phyloP scores from a whole-genome alignment of 345 rosid genomes.

The Eutrema japonicum region DNA sequence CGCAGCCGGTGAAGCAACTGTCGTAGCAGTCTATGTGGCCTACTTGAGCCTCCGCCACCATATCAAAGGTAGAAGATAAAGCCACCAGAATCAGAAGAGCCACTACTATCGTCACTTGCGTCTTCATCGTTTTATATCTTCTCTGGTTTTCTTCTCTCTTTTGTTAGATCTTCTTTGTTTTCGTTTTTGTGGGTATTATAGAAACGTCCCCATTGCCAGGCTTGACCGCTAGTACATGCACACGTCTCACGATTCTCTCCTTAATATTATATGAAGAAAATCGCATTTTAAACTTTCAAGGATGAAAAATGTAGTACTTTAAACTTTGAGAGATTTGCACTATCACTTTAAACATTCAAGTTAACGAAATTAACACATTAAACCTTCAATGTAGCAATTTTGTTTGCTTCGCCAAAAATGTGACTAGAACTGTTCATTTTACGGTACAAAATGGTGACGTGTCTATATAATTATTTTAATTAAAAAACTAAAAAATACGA shows the following conservation, averaged over 20 bases:
- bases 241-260: slow-evolving; percentile 34
- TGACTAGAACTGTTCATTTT: too few species aligned
- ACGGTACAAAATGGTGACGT: too few species aligned
- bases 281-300: too few species aligned
- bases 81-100: slow-evolving; percentile 39
- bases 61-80: slow-evolving; percentile 34
- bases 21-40: slow-evolving; percentile 50
- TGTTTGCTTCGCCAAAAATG: too few species aligned
- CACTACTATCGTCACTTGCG: slow-evolving; percentile 29
- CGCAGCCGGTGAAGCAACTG: slow-evolving; percentile 57
- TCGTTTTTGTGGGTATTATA: slow-evolving; percentile 21
- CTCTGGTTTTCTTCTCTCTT: neutral
- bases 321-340: too few species aligned
- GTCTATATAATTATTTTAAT: too few species aligned
- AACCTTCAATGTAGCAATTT: too few species aligned
- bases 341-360: too few species aligned
- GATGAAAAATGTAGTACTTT: too few species aligned
- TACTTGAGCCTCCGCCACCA: slow-evolving; percentile 41
- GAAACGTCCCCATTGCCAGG: slow-evolving; percentile 35
- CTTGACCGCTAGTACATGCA: slow-evolving; percentile 31
- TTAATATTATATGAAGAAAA: neutral
- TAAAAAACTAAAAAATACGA: too few species aligned
- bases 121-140: slow-evolving; percentile 30
- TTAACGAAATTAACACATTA: too few species aligned
- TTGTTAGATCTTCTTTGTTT: slow-evolving; percentile 14